Percentiles rank a stretch among this genome's conserved stretches.
Conservation (phyloP, 2,329 filamentous ascomycete species). For the Aspergillus persii region DNA sequence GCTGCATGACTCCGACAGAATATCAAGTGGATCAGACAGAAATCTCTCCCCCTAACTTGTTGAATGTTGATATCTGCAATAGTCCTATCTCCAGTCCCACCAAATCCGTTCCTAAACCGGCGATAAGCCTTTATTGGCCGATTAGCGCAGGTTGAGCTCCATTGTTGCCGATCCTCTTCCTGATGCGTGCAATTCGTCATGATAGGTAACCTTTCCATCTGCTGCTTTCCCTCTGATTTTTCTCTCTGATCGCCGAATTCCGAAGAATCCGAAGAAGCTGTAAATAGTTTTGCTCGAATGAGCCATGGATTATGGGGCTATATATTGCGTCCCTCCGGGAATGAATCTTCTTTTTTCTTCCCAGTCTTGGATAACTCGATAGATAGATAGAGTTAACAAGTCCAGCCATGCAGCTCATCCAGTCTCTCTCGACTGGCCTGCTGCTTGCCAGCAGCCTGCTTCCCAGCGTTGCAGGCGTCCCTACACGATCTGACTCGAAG, state of each 20-base stretch:
- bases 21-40: too few relatives aligned
- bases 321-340: neutral
- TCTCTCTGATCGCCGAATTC: neutral
- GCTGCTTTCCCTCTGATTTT: neutral
- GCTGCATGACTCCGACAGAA: too few relatives aligned
- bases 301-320: neutral
- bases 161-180: neutral
- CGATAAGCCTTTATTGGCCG: neutral
- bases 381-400: neutral
- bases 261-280: neutral
- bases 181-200: neutral
- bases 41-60: too few relatives aligned
- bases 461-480: conserved; percentile 4
- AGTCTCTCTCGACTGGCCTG: conserved; percentile 12
- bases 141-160: neutral
- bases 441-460: conserved; percentile 15
- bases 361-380: neutral
- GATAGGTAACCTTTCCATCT: neutral
- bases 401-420: conserved; percentile 13
- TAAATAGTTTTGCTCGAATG: too few relatives aligned
- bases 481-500: neutral
- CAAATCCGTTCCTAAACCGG: neutral
- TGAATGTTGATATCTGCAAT: too few relatives aligned
- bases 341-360: neutral
- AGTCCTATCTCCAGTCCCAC: too few relatives aligned